phyloP scores from a whole-genome alignment of 164 flowering plant genomes.

The Aristolochia contorta region DNA sequence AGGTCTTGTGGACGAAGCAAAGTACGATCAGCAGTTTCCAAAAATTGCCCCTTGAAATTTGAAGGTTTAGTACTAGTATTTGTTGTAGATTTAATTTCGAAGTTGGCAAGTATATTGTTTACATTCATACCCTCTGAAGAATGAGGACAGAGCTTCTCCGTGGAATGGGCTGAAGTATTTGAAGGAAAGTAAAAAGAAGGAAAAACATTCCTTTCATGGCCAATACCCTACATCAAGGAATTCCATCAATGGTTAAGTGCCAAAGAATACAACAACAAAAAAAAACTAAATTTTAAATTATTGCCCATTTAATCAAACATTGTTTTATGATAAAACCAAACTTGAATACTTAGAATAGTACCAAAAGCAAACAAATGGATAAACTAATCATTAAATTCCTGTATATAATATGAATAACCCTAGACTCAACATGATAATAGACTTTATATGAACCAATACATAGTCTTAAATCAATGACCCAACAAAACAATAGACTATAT shows the following conservation, averaged over 20 bases:
- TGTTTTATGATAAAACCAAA: no score
- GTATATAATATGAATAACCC: no score
- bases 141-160: slow-evolving; percentile 22
- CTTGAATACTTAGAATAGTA: background rate
- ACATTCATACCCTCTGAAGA: slow-evolving; percentile 18
- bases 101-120: slow-evolving; percentile 12
- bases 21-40: slow-evolving; percentile 8
- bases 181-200: slow-evolving; percentile 19
- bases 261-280: background rate
- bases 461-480: no score
- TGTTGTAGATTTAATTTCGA: slow-evolving; percentile 18
- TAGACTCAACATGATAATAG: no score
- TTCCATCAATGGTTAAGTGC: background rate
- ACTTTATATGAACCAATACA: no score
- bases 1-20: slow-evolving; percentile 3
- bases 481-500: no score
- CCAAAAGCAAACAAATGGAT: background rate
- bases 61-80: slow-evolving; percentile 10
- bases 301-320: no score
- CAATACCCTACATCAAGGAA: slow-evolving; percentile 35
- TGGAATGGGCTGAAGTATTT: slow-evolving; percentile 17
- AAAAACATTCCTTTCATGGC: slow-evolving; percentile 23
- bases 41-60: slow-evolving; percentile 5
- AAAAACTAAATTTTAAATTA: background rate
- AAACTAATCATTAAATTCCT: background rate